phyloP scores from a whole-genome alignment of 2,329 filamentous ascomycete genomes.

The Colletotrichum zoysiae region DNA sequence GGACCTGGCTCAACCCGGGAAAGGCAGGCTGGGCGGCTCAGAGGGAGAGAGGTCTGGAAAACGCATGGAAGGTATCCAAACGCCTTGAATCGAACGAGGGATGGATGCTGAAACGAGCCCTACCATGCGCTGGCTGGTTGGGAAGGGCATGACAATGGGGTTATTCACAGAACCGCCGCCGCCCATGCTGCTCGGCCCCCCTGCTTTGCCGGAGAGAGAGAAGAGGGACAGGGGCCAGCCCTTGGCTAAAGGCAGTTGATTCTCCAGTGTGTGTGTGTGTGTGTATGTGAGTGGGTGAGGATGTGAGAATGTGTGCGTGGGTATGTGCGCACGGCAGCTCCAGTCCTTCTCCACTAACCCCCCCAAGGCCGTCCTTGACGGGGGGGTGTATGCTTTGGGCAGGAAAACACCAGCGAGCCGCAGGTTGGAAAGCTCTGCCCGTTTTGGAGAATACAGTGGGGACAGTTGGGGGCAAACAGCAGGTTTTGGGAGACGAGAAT shows the following conservation, averaged over 20 bases:
- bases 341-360: conserved; percentile 22
- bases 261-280: conserved; percentile 15
- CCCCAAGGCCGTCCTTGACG: conserved; percentile 21
- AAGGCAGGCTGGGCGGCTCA: conserved; percentile 45
- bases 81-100: conserved; percentile 51
- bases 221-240: conserved; percentile 39
- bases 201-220: conserved; percentile 39
- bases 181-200: conserved; percentile 31
- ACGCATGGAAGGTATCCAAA: conserved; percentile 57
- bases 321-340: conserved; percentile 31
- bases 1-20: conserved; percentile 48
- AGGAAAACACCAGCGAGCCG: conserved; percentile 26
- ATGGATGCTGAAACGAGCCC: conserved; percentile 60
- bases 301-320: conserved; percentile 19
- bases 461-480: conserved; percentile 36
- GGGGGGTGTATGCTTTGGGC: conserved; percentile 26
- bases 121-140: conserved; percentile 54
- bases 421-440: conserved; percentile 35
- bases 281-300: conserved; percentile 6
- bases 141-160: conserved; percentile 56
- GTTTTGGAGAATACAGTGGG: conserved; percentile 34
- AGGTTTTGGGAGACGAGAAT: conserved; percentile 38
- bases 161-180: conserved; percentile 46
- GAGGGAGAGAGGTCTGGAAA: conserved; percentile 51
- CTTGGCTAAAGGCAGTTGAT: conserved; percentile 42